phyloP scores from a whole-genome alignment of 768 basidiomycete genomes.

The Lentinula edodes region DNA sequence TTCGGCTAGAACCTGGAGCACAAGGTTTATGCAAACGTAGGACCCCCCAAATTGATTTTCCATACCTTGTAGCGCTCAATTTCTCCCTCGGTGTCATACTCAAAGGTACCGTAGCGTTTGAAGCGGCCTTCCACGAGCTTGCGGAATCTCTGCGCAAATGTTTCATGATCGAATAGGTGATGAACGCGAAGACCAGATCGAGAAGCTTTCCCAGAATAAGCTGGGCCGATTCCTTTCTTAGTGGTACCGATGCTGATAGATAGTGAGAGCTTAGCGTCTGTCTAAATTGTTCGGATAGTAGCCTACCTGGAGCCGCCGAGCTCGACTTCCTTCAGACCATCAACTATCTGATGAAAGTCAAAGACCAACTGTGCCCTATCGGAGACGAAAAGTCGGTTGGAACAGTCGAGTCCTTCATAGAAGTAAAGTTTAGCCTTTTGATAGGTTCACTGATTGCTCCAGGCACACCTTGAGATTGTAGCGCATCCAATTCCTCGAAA shows the following conservation, averaged over 20 bases:
- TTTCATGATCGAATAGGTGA: conserved; percentile 85
- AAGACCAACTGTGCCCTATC: conserved; percentile 97
- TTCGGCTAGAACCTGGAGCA: conserved; percentile 66
- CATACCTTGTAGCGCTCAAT: conserved; percentile 86
- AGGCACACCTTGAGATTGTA: conserved; percentile 70
- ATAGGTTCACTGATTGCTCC: conserved; percentile 9
- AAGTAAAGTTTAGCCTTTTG: neutral
- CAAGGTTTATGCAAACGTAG: neutral
- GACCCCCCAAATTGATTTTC: neutral
- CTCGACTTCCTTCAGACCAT: conserved; percentile 97
- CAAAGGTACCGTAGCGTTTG: conserved; percentile 96
- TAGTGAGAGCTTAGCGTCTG: neutral
- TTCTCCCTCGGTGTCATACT: conserved; percentile 97
- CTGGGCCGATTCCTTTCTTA: conserved; percentile 96
- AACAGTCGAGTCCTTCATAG: conserved; percentile 73
- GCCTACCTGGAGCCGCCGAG: conserved; percentile 78
- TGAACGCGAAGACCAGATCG: conserved; percentile 94
- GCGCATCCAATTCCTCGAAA: conserved; percentile 85
- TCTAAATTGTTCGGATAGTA: neutral
- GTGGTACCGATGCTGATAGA: conserved; percentile 86
- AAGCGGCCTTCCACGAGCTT: conserved; percentile 94
- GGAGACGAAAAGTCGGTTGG: conserved; percentile 82
- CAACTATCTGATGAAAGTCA: conserved; percentile 99
- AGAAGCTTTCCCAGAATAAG: conserved; percentile 96
- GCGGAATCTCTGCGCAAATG: conserved; percentile 89